These are phyloP conservation scores for Buddleja alternifolia DNA, from an alignment of 257 asterid genomes.

Conservation along the genomic window DNA sequence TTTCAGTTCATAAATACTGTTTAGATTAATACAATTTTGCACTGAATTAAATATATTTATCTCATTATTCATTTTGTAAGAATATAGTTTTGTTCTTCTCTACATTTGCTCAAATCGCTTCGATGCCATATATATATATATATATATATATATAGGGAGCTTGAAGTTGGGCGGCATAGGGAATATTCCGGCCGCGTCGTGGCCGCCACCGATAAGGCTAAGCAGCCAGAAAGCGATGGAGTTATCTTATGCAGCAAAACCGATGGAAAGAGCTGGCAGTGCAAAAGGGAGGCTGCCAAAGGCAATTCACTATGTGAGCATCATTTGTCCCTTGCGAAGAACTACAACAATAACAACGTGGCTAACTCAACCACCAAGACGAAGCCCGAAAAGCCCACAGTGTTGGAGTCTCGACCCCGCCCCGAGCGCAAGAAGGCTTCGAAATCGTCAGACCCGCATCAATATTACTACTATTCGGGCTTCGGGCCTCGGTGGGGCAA, in stretches of 20 bases:
- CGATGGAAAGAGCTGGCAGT: conserved; percentile 71
- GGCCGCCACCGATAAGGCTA: conserved; percentile 4
- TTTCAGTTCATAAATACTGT: conserved; percentile 24
- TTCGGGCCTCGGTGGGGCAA: conserved; percentile 82
- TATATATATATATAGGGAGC: conserved; percentile 22
- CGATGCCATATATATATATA: background rate
- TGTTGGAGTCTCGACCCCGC: conserved; percentile 23
- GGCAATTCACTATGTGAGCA: conserved; percentile 55
- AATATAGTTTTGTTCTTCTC: background rate
- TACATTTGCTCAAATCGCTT: background rate
- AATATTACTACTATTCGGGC: conserved; percentile 74
- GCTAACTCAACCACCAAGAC: conserved; percentile 20
- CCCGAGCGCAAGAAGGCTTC: conserved; percentile 41
- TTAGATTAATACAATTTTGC: conserved; percentile 13
- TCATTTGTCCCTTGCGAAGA: conserved; percentile 39
- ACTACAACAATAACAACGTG: conserved; percentile 15
- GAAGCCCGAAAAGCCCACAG: conserved; percentile 26
- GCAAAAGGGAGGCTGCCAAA: conserved; percentile 41
- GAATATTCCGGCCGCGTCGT: conserved; percentile 23
- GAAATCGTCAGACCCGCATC: conserved; percentile 38
- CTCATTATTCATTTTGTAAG: background rate
- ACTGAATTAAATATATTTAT: background rate
- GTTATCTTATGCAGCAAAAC: conserved; percentile 44
- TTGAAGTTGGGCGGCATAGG: background rate
- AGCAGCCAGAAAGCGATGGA: conserved; percentile 28